Evolutionary conservation across 345 rosid genomes (phyloP).

Genomic region (Lenwebbia sp.): DNA sequence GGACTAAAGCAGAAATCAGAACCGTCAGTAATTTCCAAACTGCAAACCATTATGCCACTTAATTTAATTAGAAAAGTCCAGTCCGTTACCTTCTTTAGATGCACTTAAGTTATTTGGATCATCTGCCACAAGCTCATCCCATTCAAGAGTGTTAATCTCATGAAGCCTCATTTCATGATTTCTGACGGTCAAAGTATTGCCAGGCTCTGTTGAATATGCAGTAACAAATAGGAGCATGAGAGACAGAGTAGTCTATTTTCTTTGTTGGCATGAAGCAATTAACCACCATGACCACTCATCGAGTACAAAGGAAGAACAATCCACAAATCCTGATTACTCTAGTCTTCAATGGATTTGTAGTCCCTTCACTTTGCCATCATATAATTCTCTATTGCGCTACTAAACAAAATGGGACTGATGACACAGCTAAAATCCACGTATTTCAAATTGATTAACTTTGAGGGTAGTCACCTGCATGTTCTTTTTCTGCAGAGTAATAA

Average conservation of each 20-base stretch:
- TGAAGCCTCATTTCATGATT: conserved; percentile 67
- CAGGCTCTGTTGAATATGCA: conserved; percentile 36
- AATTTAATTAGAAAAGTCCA: not conserved
- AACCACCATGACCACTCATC: not conserved
- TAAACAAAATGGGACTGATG: not conserved
- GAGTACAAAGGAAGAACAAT: not conserved
- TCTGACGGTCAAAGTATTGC: conserved; percentile 26
- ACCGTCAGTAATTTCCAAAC: not conserved
- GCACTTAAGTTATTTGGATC: conserved; percentile 25
- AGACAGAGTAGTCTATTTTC: not conserved
- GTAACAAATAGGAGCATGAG: conserved; percentile 3
- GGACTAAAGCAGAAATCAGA: conserved; percentile 5
- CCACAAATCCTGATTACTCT: not conserved
- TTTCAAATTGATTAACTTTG: not conserved
- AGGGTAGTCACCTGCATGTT: conserved; percentile 9
- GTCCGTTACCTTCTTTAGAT: conserved; percentile 35
- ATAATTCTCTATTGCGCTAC: not conserved
- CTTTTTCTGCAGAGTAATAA: conserved; percentile 21
- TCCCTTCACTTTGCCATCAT: not conserved
- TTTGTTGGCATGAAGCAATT: not conserved
- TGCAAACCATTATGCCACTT: not conserved
- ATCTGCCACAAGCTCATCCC: conserved; percentile 77
- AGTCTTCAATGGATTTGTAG: not conserved
- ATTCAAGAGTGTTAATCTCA: conserved; percentile 93
- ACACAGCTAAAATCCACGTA: not conserved